These are phyloP conservation scores for Tillandsia leiboldiana DNA, from an alignment of 176 grass and related monocot genomes.

Conservation along the genomic window DNA sequence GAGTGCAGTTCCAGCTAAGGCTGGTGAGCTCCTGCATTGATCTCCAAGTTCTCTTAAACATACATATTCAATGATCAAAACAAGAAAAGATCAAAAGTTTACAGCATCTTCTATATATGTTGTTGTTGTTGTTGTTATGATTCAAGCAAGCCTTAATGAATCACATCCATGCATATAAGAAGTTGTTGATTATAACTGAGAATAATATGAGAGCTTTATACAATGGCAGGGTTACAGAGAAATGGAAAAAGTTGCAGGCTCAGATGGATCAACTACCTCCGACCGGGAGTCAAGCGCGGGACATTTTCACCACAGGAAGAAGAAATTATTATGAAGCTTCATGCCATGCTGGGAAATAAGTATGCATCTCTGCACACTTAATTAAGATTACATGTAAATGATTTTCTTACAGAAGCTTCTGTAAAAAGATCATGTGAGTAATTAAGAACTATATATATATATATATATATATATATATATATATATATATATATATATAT, in stretches of 20 bases:
- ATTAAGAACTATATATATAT: too few relatives aligned
- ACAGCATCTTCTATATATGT: background rate
- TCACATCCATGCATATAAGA: too few relatives aligned
- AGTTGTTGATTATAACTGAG: too few relatives aligned
- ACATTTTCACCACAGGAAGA: slow-evolving; percentile 65
- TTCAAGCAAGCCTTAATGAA: too few relatives aligned
- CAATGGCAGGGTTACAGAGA: slow-evolving; percentile 53
- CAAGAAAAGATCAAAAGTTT: too few relatives aligned
- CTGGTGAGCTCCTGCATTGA: slow-evolving; percentile 40
- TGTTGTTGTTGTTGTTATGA: too few relatives aligned
- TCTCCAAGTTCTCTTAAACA: background rate
- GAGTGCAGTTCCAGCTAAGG: slow-evolving; percentile 63
- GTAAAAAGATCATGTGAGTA: background rate
- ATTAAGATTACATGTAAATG: background rate
- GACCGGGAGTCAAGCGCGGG: slow-evolving; percentile 84
- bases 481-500: too few relatives aligned
- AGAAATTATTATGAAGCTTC: slow-evolving; percentile 50
- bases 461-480: too few relatives aligned
- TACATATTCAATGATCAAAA: background rate
- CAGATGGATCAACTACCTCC: slow-evolving; percentile 96
- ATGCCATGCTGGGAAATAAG: slow-evolving; percentile 74
- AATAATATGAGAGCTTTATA: too few relatives aligned
- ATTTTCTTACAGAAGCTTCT: background rate
- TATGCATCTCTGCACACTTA: slow-evolving; percentile 31
- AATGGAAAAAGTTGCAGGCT: slow-evolving; percentile 98